Evolutionary conservation across 495 filamentous ascomycete species (phyloP), one percentile per base, ranked within the genome.

Genomic region (Articulospora tetracladia): DNA sequence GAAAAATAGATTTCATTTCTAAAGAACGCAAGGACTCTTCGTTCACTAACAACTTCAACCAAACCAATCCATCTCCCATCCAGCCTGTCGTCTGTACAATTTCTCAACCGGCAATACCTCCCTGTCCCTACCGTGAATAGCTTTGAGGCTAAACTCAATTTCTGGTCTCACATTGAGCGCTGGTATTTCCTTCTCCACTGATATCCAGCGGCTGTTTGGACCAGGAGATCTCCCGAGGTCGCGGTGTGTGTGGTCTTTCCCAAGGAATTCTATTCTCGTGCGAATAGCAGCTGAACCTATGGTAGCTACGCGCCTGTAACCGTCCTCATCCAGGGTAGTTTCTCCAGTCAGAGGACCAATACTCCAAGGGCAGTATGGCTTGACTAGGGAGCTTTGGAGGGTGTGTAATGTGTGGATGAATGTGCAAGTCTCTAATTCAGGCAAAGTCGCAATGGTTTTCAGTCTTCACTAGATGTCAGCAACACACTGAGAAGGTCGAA

Each of bases 31-130:
- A 19, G n/a, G 8, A 44, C 39, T 3, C 39, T 44, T 15, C 17
- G 3, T 11, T 15, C 39, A n/a, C 39, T n/a, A n/a, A n/a, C 34
- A 39, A 10, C 34, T 39, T 51, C 48, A 51, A 6, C 48, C 48
- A 51, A 51, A 51, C 48, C 48, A 51, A n/a, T 51, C 48, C 48
- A 51, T 51, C 25, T 51, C 22, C 48, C 48, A 51, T n/a, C 22
- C 48, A 51, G 48, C 48, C 11, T 25, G 22, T 22, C 4, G 48
- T 24, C 48, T 51, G 12, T 28, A 25, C 48, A 24, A 7, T 24
- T 51, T 51, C 48, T 51, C 48, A 11, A n/a, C 7, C 10, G 48
- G 48, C 25, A 51, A n/a, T 7, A 25, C 4, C 48, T 51, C 48
- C 17, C 48, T 51, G 8, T 51, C 22, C 20, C 48, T 51, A 4